Conservation (phyloP, 345 rosid species). For the Eucalyptus caleyi region DNA sequence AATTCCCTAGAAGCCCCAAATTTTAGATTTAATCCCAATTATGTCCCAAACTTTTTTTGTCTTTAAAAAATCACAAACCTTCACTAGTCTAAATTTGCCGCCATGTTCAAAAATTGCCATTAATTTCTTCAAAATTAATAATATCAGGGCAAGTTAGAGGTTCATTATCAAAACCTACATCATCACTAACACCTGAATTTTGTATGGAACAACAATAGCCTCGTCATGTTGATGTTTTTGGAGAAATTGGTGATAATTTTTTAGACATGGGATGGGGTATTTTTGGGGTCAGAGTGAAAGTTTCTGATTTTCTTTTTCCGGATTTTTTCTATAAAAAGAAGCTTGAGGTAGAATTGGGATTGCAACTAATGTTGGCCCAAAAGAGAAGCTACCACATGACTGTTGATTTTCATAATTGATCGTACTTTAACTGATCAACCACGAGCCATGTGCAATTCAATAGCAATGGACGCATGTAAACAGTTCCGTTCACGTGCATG, state of each 20-base stretch:
- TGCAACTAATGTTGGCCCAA: background rate
- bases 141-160: background rate
- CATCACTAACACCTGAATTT: background rate
- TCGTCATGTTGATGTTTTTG: background rate
- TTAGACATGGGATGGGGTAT: rapidly evolving
- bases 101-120: rapidly evolving
- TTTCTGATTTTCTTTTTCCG: background rate
- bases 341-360: background rate
- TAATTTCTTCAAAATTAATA: background rate
- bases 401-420: background rate
- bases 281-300: background rate
- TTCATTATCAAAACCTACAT: rapidly evolving
- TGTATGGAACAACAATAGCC: background rate
- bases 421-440: background rate
- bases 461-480: background rate
- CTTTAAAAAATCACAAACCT: background rate
- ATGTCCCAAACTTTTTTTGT: background rate
- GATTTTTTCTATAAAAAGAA: background rate
- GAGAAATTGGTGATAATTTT: background rate
- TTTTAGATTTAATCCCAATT: background rate
- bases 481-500: background rate
- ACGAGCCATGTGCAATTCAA: background rate
- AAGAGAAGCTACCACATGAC: background rate
- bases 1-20: background rate
- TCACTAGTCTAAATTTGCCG: background rate